A percentile compares a stretch with the other conserved stretches of the same genome.
Evolutionary conservation across 495 filamentous ascomycete species (phyloP).

Genomic region (Penicillium waksmanii): DNA sequence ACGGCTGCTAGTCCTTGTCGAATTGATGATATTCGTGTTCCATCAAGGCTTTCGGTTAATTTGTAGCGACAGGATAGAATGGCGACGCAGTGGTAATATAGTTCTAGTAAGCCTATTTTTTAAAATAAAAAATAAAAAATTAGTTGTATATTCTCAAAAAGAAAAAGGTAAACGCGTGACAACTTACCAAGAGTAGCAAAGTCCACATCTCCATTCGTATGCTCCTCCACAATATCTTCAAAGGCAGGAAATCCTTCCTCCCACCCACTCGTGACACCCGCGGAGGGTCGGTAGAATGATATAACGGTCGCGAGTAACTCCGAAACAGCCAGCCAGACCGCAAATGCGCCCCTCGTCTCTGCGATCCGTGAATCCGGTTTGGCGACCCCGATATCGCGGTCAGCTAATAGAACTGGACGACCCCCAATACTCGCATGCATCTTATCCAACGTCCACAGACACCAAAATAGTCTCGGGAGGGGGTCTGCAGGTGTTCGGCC

Average conservation of each 20-base stretch:
- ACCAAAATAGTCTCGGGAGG: constrained; percentile 64
- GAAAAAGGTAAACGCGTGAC: not conserved
- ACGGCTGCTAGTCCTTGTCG: constrained; percentile 67
- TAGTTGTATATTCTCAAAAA: not conserved
- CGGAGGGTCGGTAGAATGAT: constrained; percentile 64
- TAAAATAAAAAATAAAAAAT: no score
- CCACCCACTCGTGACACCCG: constrained; percentile 51
- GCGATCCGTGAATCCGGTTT: constrained; percentile 24
- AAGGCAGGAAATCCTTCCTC: constrained; percentile 65
- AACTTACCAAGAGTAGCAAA: constrained; percentile 35
- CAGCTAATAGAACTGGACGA: constrained; percentile 66
- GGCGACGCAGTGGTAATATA: constrained; percentile 71
- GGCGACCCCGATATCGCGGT: constrained; percentile 60
- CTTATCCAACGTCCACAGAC: constrained; percentile 69
- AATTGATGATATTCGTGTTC: constrained; percentile 53
- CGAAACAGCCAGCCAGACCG: constrained; percentile 56
- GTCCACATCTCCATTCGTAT: constrained; percentile 27
- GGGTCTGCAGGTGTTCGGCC: constrained; percentile 37
- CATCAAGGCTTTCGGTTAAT: constrained; percentile 33
- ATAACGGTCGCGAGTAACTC: constrained; percentile 67
- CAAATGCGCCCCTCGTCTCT: constrained; percentile 42
- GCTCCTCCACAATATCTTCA: constrained; percentile 67
- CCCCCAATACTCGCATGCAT: constrained; percentile 65
- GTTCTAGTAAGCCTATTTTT: constrained; percentile 60
- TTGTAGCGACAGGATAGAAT: constrained; percentile 61